Conservation (phyloP, 352 stramenopile genomes). For the Phytophthora foliorum region DNA sequence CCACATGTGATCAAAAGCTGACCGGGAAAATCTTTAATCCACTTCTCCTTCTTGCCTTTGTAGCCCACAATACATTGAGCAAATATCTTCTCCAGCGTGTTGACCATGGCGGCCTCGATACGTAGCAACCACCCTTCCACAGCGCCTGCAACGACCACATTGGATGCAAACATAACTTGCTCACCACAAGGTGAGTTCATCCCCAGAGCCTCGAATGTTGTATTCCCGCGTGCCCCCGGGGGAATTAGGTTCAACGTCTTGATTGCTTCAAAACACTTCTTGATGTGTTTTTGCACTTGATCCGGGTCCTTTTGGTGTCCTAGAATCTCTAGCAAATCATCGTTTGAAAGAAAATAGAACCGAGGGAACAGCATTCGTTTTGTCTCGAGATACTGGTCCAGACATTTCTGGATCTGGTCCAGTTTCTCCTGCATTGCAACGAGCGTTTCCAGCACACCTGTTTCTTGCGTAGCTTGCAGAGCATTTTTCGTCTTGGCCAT, state of each 20-base stretch:
- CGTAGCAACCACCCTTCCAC: conserved; percentile 93
- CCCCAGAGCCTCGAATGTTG: conserved; percentile 88
- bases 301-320: conserved; percentile 90
- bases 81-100: conserved; percentile 88
- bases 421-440: conserved; percentile 88
- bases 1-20: conserved; percentile 95
- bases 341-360: conserved; percentile 93
- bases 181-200: conserved; percentile 94
- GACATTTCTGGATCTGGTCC: conserved; percentile 90
- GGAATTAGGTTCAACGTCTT: conserved; percentile 80
- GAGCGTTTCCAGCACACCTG: conserved; percentile 68
- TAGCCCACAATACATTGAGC: conserved; percentile 87
- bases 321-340: conserved; percentile 89
- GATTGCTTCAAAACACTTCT: conserved; percentile 94
- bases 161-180: conserved; percentile 84
- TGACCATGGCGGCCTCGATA: conserved; percentile 88
- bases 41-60: conserved; percentile 96
- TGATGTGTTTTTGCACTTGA: conserved; percentile 92
- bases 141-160: conserved; percentile 90
- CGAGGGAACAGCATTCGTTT: conserved; percentile 90
- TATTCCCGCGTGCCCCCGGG: conserved; percentile 77
- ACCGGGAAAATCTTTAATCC: conserved; percentile 95
- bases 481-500: conserved; percentile 88
- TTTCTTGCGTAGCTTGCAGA: conserved; percentile 69
- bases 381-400: conserved; percentile 90